Evolutionary conservation across 441 rosid species (phyloP), one percentile per base, ranked within the genome.

Genomic region (Theobroma grandiflorum): DNA sequence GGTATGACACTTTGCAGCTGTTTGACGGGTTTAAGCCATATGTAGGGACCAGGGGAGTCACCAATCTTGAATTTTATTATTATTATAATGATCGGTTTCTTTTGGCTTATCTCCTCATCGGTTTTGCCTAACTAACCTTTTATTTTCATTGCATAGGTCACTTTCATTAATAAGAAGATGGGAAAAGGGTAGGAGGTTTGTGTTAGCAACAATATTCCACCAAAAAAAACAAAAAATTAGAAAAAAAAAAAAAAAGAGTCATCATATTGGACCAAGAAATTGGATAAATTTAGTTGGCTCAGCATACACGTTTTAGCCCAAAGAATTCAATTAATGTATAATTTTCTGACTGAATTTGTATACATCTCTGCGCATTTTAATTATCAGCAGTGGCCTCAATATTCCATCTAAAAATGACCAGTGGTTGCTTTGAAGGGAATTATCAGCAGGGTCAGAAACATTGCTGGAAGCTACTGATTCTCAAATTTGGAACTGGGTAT

Each of bases 21-120:
- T 47, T 72, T 59, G 49, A 70, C 43, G 49, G 67, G 26, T 43
- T 66, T 35, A 52, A 78, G 45, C 68, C 38, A 11, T 26, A 16
- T 26, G 57, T 73, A 74, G 81, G 89, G 86, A 55, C 87, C 84
- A 82, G 4, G 47, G 49, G 53, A 78, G 76, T 49, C 66, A 35
- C 59, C 43, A 75, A 61, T 82, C 79, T 78, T 76, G 42, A 83
- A 59, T 43, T 35, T 62, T 62, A 61, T 61, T 66, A 79, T 16
- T 52, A 14, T 67, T 38, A 26, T 42, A 26, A 26, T 42, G 2
- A 37, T 76, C 68, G 22, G 61, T 11, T 62, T 52, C 6, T 16
- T 67, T 72, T 66, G 76, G 72, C 64, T 80, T 70, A 72, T 75
- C 66, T 72, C 82, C 61, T 78, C 81, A 38, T 72, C 45, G 33